Conservation (phyloP, 345 rosid species). For the Citrus trifoliata region DNA sequence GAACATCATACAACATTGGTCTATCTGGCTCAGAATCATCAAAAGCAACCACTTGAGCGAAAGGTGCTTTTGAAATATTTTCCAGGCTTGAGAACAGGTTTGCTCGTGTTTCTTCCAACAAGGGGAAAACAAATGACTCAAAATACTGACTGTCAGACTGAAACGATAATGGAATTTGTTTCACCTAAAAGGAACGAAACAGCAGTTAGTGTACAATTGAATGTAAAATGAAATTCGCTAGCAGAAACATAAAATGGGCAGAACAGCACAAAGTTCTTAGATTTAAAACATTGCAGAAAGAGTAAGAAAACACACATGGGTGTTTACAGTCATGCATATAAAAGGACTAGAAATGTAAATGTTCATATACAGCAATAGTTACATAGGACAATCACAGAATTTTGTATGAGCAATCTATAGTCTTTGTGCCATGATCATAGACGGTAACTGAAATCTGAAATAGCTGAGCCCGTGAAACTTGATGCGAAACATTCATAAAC, state of each 20-base stretch:
- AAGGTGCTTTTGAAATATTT: neutral
- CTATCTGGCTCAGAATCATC: neutral
- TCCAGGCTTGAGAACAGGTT: neutral
- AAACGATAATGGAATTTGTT: neutral
- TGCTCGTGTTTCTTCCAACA: neutral
- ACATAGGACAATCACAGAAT: no score
- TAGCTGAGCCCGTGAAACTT: no score
- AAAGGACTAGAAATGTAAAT: no score
- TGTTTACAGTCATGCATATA: neutral
- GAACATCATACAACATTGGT: neutral
- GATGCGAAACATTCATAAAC: no score
- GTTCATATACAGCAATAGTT: no score
- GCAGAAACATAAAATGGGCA: neutral
- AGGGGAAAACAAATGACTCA: neutral
- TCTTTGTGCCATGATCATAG: no score
- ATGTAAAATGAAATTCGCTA: no score
- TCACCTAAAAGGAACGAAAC: neutral
- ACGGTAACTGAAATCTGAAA: no score
- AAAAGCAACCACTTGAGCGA: neutral
- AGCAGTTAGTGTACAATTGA: no score
- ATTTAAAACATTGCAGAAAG: neutral
- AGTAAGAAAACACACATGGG: neutral
- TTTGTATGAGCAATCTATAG: no score
- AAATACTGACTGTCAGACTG: neutral
- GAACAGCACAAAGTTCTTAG: neutral